These are phyloP conservation scores for Rhizomucor pusillus DNA, from an alignment of 371 early-diverging fungal genomes.

Conservation along the genomic window DNA sequence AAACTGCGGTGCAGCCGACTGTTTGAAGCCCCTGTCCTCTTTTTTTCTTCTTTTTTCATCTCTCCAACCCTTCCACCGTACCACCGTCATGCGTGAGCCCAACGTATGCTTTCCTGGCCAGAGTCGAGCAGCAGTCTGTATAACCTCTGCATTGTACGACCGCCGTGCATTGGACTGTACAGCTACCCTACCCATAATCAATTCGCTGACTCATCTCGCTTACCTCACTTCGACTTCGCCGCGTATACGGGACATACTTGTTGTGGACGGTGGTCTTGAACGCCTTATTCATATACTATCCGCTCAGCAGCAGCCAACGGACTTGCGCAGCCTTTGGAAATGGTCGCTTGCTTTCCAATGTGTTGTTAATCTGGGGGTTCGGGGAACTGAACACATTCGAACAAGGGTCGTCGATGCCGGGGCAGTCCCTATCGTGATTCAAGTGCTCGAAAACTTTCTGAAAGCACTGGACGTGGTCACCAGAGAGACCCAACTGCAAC, in stretches of 20 bases:
- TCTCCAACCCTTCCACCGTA: neutral
- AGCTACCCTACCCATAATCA: slow-evolving; percentile 80
- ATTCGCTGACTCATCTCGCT: slow-evolving; percentile 83
- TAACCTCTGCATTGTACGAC: slow-evolving; percentile 83
- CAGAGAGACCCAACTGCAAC: too few relatives aligned
- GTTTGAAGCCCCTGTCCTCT: neutral
- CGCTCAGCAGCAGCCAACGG: slow-evolving; percentile 60
- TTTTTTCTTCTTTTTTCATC: neutral
- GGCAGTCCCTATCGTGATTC: slow-evolving; percentile 74
- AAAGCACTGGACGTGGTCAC: slow-evolving; percentile 38
- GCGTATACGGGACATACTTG: slow-evolving; percentile 79
- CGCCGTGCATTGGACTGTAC: slow-evolving; percentile 88
- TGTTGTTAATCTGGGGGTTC: slow-evolving; percentile 84
- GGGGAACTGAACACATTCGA: slow-evolving; percentile 80
- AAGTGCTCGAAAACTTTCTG: slow-evolving; percentile 71
- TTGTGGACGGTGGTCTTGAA: slow-evolving; percentile 86
- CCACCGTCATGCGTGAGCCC: slow-evolving; percentile 70
- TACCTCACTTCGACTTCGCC: slow-evolving; percentile 83
- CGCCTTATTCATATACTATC: slow-evolving; percentile 75
- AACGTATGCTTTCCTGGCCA: slow-evolving; percentile 75
- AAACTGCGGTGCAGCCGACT: too few relatives aligned
- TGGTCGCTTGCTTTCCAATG: slow-evolving; percentile 85
- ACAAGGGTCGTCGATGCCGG: slow-evolving; percentile 85
- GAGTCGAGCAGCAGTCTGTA: slow-evolving; percentile 77
- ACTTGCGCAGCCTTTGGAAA: slow-evolving; percentile 70